Evolutionary conservation across 2,329 filamentous ascomycete species (phyloP), one percentile per base, ranked within the genome.

Genomic region (Xylaria sp.): DNA sequence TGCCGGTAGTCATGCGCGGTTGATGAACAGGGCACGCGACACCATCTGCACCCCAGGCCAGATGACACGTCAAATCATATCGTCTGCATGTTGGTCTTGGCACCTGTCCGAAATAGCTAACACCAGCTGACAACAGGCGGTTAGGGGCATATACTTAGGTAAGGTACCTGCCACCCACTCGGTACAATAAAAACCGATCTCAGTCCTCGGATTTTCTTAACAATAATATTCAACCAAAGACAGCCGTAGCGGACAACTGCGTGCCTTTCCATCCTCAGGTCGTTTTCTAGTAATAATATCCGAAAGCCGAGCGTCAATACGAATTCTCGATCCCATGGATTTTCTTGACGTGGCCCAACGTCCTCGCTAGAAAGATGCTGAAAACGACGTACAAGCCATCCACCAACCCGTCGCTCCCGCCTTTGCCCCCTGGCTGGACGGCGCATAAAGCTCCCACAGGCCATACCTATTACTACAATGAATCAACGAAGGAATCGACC

Each of bases 381-480:
- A 93, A 89, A 76, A 92, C 91, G 22, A 94, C 92, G n/a, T 89
- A 94, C 79, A 88, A 87, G 67, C 84, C 88, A 25, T 85, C 86
- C 10, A 73, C 80, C 53, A 77, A 78, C 62, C 66, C 80, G 20
- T 77, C 81, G 42, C 83, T 87, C 51, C 88, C 87, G 51, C 88
- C 92, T 39, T 83, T 97, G 0, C 90, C 90, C 31, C 84, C 90
- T 49, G 94, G 93, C 69, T 97, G 94, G 94, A 93, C 92, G n/a
- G 92, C 97, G 79, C 94, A 97, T 81, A 94, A 90, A 80, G 93
- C 94, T 59, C 94, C 94, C 5, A 90, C 91, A 57, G 93, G 93
- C 4, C 94, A 97, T 79, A 85, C 86, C 31, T 97, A 97, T 81
- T 97, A 94, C 80, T 96, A 96, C 82, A 91, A 97, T 81, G 84